Evolutionary conservation across 1,284 basidiomycete species (phyloP).

Genomic region (Termitomyces sp.): DNA sequence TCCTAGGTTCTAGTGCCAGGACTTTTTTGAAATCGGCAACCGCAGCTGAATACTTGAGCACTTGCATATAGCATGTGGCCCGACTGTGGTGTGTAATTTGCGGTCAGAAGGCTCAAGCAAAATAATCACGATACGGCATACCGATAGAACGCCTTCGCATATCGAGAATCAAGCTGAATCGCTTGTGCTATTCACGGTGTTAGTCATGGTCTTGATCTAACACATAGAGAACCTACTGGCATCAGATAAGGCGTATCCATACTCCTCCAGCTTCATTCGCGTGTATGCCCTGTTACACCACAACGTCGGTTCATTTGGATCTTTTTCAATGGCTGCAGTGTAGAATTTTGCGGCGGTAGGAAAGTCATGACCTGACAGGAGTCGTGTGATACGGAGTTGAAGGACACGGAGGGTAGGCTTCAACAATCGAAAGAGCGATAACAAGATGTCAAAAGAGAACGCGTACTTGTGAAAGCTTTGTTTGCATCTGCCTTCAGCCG

Average conservation of each 20-base stretch:
- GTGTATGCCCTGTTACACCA: conserved; percentile 81
- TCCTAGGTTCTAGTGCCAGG: conserved; percentile 83
- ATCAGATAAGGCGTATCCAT: conserved; percentile 77
- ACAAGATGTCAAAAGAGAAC: not conserved
- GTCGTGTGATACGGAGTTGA: conserved; percentile 9
- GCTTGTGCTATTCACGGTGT: conserved; percentile 60
- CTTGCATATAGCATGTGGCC: conserved; percentile 88
- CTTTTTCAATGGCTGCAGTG: conserved; percentile 71
- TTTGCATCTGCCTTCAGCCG: conserved; percentile 82
- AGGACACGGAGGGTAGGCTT: not conserved
- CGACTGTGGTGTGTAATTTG: conserved; percentile 46
- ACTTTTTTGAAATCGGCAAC: conserved; percentile 87
- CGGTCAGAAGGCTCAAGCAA: not conserved
- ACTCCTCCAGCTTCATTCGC: conserved; percentile 77
- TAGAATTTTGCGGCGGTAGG: conserved; percentile 66
- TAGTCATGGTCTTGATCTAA: conserved; percentile 2
- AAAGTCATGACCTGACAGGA: conserved; percentile 32
- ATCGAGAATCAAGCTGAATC: conserved; percentile 84
- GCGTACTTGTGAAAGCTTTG: conserved; percentile 73
- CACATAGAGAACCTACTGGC: conserved; percentile 49
- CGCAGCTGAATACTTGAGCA: conserved; percentile 80
- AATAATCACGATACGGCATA: conserved; percentile 24
- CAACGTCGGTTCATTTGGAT: conserved; percentile 70
- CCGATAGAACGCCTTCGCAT: conserved; percentile 90
- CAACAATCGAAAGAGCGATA: not conserved